These are phyloP conservation scores for Candida broadrunensis DNA, from an alignment of 805 yeast species.

Conservation along the genomic window DNA sequence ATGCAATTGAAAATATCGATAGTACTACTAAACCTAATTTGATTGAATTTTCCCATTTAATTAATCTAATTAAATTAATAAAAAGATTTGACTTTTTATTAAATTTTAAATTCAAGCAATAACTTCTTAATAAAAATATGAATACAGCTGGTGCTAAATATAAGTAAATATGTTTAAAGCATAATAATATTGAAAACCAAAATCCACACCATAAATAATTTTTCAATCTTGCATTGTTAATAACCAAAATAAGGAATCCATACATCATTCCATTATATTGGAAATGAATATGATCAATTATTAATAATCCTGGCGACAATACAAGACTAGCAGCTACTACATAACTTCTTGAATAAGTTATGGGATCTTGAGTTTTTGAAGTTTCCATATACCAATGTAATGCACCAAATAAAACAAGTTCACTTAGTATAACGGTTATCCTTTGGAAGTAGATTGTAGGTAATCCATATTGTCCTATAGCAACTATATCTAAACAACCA, in stretches of 20 bases:
- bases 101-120: constrained; percentile 52
- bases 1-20: constrained; percentile 61
- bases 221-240: constrained; percentile 64
- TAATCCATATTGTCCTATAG: constrained; percentile 64
- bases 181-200: constrained; percentile 71
- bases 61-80: constrained; percentile 30
- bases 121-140: constrained; percentile 69
- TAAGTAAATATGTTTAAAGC: constrained; percentile 92
- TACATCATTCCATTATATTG: constrained; percentile 95
- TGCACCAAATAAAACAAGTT: constrained; percentile 63
- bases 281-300: constrained; percentile 94
- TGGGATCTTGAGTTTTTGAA: constrained; percentile 21
- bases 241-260: constrained; percentile 73
- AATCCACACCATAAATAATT: constrained; percentile 59
- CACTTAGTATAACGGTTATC: constrained; percentile 73
- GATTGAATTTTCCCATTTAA: constrained; percentile 55
- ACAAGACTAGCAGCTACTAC: constrained; percentile 81
- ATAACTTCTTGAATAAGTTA: constrained; percentile 49
- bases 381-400: constrained; percentile 68
- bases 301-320: constrained; percentile 83
- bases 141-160: constrained; percentile 95
- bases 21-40: constrained; percentile 65
- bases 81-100: constrained; percentile 18
- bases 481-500: constrained; percentile 73
- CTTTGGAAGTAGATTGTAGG: constrained; percentile 86